Evolutionary conservation across 257 asterid species (phyloP), one percentile per base, ranked within the genome.

Genomic region (Ballota nigra): DNA sequence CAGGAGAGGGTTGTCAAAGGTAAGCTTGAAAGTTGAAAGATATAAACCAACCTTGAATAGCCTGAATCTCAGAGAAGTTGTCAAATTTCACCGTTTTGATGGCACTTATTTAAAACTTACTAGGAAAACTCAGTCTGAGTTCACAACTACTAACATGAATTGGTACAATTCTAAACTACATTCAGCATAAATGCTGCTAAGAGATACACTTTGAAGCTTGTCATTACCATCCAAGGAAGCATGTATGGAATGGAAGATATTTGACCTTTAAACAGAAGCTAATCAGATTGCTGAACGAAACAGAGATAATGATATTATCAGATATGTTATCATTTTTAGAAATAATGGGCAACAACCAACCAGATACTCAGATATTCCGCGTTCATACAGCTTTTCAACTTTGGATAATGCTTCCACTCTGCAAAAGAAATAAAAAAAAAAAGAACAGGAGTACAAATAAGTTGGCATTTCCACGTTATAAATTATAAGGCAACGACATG

Each of bases 361-460:
- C 96, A 89, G 86, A 78, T 95, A 95, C 82, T 95, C 99, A 73
- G 96, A 84, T 45, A 95, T 82, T 56, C 97, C 99, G 74, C 83
- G 86, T 78, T 95, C 98, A 47, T 83, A 95, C 74, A 92, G 82
- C 83, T 86, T 85, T 78, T 88, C 96, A 74, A 89, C 80, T 38
- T 82, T 81, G 67, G 84, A 75, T 59, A 86, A 72, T 63, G 75
- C 90, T 57, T 92, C 96, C n/a, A 73, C 77, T 61, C 99, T 95
- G 94, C 82, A 81, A 72, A 73, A 69, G 26, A 62, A 38, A 64
- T 33, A 55, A 24, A 52, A 16, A 55, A 24, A 52, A 16, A 4
- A 53, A 47, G 53, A 60, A 55, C 8, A 40, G 15, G 29, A 64
- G 38, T 26, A 15, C 33, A 70, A 69, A 55, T 18, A 40, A 16